Evolutionary conservation across 805 yeast genomes (phyloP).

Genomic region (Saccharomycopsis microspora): DNA sequence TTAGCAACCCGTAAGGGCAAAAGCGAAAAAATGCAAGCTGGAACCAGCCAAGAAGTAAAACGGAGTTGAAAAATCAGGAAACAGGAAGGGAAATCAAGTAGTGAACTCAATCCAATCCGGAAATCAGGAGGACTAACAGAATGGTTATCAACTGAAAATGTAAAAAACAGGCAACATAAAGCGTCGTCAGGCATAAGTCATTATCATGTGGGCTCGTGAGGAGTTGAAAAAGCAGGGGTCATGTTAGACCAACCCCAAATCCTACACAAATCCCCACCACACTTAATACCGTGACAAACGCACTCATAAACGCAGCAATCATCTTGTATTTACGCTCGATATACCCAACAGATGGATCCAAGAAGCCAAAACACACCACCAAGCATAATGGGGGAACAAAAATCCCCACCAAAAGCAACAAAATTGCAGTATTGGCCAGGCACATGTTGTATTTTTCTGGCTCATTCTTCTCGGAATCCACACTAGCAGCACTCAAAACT

Average conservation of each 20-base stretch:
- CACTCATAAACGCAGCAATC: slow-evolving; percentile 13
- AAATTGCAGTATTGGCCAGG: slow-evolving; percentile 4
- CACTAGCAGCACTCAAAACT: not conserved
- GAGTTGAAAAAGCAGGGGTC: not conserved
- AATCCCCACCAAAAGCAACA: slow-evolving; percentile 11
- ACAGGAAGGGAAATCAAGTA: not conserved
- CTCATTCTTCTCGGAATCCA: not conserved
- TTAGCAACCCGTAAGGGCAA: too few species aligned
- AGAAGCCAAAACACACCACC: slow-evolving; percentile 16
- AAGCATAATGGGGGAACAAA: slow-evolving; percentile 16
- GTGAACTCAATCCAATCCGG: not conserved
- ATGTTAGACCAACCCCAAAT: slow-evolving; percentile 30
- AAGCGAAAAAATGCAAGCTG: too few species aligned
- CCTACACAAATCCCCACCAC: slow-evolving; percentile 36
- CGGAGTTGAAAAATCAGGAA: too few species aligned
- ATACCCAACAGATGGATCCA: slow-evolving; percentile 14
- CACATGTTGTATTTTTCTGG: slow-evolving; percentile 1
- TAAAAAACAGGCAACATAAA: too few species aligned
- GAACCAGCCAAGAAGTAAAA: too few species aligned
- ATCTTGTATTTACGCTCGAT: slow-evolving; percentile 14
- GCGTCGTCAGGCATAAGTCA: too few species aligned
- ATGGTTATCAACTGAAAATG: too few species aligned
- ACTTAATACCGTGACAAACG: slow-evolving; percentile 11
- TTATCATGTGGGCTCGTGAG: too few species aligned
- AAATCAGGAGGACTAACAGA: not conserved